A percentile compares a stretch with the other conserved stretches of the same genome.
These are phyloP conservation scores for Irpex sp. DNA, from an alignment of 1,284 basidiomycete genomes.

Conservation along the genomic window DNA sequence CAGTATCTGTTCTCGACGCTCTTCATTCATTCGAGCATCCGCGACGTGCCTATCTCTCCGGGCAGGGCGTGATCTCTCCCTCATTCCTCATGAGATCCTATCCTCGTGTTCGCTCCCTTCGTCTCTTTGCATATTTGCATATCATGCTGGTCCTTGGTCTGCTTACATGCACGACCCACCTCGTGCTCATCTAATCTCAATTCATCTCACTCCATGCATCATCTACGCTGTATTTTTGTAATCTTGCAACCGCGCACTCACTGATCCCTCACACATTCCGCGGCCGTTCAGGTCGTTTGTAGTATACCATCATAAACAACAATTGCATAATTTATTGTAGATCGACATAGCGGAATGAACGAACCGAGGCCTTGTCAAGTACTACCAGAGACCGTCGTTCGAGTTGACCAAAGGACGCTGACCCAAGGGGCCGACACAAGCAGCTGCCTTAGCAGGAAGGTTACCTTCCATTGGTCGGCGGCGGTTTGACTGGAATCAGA, in stretches of 20 bases:
- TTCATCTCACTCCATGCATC: not conserved
- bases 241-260: too few relatives aligned
- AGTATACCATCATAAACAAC: not conserved
- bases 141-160: not conserved
- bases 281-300: not conserved
- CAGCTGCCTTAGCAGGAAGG: too few relatives aligned
- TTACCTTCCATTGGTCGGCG: too few relatives aligned
- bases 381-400: too few relatives aligned
- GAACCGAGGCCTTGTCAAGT: too few relatives aligned
- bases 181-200: not conserved
- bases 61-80: not conserved
- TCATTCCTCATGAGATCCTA: not conserved
- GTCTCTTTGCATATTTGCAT: not conserved
- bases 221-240: too few relatives aligned
- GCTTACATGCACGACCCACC: not conserved
- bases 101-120: not conserved
- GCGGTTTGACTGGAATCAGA: too few relatives aligned
- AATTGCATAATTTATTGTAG: not conserved
- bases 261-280: too few relatives aligned
- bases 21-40: conserved; percentile 64
- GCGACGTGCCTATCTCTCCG: conserved; percentile 23
- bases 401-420: too few relatives aligned
- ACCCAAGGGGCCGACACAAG: too few relatives aligned
- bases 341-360: too few relatives aligned
- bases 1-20: conserved; percentile 88